A percentile compares a stretch with the other conserved stretches of the same genome.
These are phyloP conservation scores for Saprolegnia diclina DNA, from an alignment of 352 stramenopile species.

Conservation along the genomic window DNA sequence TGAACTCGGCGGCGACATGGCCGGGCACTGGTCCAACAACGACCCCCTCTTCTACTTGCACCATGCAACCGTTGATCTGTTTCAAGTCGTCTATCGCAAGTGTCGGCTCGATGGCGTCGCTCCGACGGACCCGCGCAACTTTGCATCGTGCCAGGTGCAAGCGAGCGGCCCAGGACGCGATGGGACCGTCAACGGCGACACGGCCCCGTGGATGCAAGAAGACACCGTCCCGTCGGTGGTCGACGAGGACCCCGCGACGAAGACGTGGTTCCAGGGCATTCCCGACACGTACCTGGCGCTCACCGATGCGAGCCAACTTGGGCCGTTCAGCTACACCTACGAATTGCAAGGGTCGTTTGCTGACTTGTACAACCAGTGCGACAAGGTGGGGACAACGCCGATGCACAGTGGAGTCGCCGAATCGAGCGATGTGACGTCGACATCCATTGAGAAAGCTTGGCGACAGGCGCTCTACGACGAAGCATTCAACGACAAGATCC, in stretches of 20 bases:
- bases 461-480: too few relatives aligned
- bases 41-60: constrained; percentile 58
- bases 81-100: constrained; percentile 52
- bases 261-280: constrained; percentile 39
- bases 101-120: constrained; percentile 32
- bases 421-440: too few relatives aligned
- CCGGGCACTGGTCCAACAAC: background rate
- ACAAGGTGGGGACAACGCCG: background rate
- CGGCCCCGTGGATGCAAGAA: background rate
- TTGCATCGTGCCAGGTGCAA: constrained; percentile 27
- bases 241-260: background rate
- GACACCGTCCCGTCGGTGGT: background rate
- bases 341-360: constrained; percentile 36
- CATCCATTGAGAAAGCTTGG: too few relatives aligned
- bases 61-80: constrained; percentile 42
- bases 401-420: background rate
- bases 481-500: background rate
- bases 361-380: constrained; percentile 52
- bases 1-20: too few relatives aligned
- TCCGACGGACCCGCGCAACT: constrained; percentile 29
- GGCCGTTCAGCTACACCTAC: constrained; percentile 52
- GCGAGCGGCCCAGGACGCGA: background rate
- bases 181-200: background rate
- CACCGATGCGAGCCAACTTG: constrained; percentile 35
- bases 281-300: constrained; percentile 40